Conservation (phyloP, 306 rosid genomes). For the Sophora flavescens region DNA sequence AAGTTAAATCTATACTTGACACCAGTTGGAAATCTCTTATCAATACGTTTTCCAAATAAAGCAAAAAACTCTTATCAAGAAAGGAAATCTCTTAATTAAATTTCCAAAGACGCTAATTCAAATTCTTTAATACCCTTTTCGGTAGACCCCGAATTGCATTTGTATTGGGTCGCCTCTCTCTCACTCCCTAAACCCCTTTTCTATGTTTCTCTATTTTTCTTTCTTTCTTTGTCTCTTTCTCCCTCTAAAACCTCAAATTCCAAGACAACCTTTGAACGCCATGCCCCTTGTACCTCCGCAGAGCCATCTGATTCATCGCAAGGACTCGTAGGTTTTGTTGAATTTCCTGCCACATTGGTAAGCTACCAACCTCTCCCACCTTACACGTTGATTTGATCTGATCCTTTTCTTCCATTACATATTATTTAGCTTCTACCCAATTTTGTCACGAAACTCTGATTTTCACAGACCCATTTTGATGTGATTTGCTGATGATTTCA, state of each 20-base stretch:
- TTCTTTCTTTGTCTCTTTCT: constrained; percentile 24
- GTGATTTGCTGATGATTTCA: not conserved
- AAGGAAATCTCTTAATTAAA: too few species aligned
- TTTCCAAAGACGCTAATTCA: not conserved
- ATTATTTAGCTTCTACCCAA: not conserved
- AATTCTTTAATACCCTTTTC: not conserved
- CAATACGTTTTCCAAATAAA: not conserved
- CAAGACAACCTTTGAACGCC: constrained; percentile 35
- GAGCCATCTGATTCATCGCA: constrained; percentile 34
- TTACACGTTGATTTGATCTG: constrained; percentile 68
- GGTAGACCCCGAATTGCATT: not conserved
- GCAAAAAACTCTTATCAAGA: too few species aligned
- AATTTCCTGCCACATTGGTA: constrained; percentile 67
- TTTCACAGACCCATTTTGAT: constrained; percentile 11
- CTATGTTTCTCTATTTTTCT: not conserved
- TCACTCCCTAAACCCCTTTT: not conserved
- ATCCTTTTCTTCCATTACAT: constrained; percentile 11
- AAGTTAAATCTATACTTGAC: too few species aligned
- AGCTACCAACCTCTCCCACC: constrained; percentile 21
- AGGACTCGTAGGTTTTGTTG: constrained; percentile 35
- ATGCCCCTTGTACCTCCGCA: constrained; percentile 20
- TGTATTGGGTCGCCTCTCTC: not conserved
- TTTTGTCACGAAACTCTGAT: constrained; percentile 1
- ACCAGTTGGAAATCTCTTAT: too few species aligned
- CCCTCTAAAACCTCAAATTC: constrained; percentile 52